Conservation (phyloP, 257 asterid genomes). For the Nicotiana attenuata region DNA sequence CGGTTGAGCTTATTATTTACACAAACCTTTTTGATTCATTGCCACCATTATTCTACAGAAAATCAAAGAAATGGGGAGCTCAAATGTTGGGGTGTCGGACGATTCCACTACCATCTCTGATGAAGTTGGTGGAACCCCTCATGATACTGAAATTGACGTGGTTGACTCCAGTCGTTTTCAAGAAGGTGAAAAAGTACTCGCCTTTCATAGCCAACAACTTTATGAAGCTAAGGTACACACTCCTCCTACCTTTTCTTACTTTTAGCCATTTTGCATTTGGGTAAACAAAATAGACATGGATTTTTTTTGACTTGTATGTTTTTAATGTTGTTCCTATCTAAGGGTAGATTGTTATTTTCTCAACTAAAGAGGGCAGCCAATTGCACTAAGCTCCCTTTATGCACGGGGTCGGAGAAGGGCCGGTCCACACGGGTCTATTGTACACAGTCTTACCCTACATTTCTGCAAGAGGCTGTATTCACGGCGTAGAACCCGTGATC, state of each 20-base stretch:
- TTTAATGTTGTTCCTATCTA: not conserved
- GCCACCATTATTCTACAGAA: not conserved
- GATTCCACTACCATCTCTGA: constrained; percentile 15
- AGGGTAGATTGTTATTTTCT: not conserved
- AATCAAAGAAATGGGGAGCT: constrained; percentile 16
- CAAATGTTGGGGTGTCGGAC: constrained; percentile 11
- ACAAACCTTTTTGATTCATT: not conserved
- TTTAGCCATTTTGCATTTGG: not conserved
- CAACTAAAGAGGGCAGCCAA: no score
- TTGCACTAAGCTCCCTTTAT: no score
- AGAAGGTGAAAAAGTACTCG: constrained; percentile 66
- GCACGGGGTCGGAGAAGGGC: no score
- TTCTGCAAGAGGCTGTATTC: no score
- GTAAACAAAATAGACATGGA: not conserved
- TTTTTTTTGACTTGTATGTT: not conserved
- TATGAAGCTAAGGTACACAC: constrained; percentile 66
- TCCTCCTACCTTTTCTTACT: not conserved
- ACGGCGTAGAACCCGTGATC: no score
- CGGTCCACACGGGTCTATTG: no score
- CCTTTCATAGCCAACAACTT: constrained; percentile 37
- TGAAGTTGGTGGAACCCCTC: constrained; percentile 15
- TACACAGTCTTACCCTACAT: no score
- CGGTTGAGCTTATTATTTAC: not conserved
- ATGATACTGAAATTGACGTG: constrained; percentile 11
- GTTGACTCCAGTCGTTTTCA: constrained; percentile 27